A percentile compares a stretch with the other conserved stretches of the same genome.
phyloP scores from a whole-genome alignment of 306 rosid species.

The Cyamopsis tetragonoloba region DNA sequence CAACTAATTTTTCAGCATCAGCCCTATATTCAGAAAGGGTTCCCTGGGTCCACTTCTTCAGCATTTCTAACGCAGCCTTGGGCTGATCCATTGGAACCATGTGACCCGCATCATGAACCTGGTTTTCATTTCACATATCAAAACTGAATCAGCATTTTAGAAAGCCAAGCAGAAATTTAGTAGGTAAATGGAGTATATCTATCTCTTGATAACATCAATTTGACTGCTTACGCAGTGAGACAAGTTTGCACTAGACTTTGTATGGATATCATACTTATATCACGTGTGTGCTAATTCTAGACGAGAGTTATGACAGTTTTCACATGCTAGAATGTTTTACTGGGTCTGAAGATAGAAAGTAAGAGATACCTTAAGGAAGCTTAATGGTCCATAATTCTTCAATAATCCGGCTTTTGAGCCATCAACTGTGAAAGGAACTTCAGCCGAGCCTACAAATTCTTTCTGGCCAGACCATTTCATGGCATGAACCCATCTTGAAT shows the following conservation, averaged over 20 bases:
- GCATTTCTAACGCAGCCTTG: constrained; percentile 86
- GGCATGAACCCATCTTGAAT: constrained; percentile 96
- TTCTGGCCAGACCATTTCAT: constrained; percentile 97
- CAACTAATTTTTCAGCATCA: constrained; percentile 39
- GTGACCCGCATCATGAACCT: constrained; percentile 98
- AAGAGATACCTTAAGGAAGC: constrained; percentile 80
- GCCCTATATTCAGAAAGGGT: constrained; percentile 43
- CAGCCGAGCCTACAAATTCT: constrained; percentile 61
- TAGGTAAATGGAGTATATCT: background rate
- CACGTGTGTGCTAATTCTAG: background rate
- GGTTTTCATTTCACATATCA: constrained; percentile 23
- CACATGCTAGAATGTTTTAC: background rate
- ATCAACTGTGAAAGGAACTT: constrained; percentile 68
- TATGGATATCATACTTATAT: background rate
- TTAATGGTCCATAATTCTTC: constrained; percentile 77
- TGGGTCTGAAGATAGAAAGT: background rate
- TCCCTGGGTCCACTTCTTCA: constrained; percentile 83
- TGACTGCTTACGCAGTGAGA: background rate
- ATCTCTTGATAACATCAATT: background rate
- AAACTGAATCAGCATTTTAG: constrained; percentile 20
- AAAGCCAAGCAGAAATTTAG: background rate
- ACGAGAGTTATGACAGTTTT: background rate
- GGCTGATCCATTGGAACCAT: constrained; percentile 99
- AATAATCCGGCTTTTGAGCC: constrained; percentile 79
- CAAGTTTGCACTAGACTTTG: background rate